Evolutionary conservation across 2,329 filamentous ascomycete species (phyloP).

Genomic region (Penicillium sp.): DNA sequence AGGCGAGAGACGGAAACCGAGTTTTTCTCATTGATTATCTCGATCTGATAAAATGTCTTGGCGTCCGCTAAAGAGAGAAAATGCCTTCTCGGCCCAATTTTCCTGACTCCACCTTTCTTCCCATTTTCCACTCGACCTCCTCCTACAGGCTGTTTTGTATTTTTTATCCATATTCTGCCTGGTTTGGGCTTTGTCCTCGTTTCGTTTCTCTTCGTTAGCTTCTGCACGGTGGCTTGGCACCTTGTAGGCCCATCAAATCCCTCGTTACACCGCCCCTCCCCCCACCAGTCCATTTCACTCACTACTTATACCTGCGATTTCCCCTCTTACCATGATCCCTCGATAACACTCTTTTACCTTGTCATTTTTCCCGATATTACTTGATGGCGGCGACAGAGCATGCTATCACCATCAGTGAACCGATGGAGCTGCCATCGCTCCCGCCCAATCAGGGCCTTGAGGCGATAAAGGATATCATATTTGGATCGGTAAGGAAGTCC

Average conservation of each 20-base stretch:
- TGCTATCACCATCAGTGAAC: constrained; percentile 41
- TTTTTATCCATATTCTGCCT: background rate
- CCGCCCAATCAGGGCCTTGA: constrained; percentile 57
- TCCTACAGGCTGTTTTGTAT: constrained; percentile 2
- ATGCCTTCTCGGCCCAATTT: constrained; percentile 11
- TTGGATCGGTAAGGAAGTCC: constrained; percentile 69
- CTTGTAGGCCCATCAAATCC: constrained; percentile 18
- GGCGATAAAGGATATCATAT: constrained; percentile 80
- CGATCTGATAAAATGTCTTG: constrained; percentile 47
- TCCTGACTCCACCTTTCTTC: constrained; percentile 12
- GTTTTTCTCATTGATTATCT: constrained; percentile 34
- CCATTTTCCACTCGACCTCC: background rate
- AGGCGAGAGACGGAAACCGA: constrained; percentile 4
- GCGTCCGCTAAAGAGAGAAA: constrained; percentile 19
- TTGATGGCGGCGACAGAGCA: constrained; percentile 44
- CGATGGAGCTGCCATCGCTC: constrained; percentile 43
- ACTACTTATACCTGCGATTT: constrained; percentile 2
- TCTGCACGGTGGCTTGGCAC: constrained; percentile 16
- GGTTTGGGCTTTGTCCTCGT: background rate
- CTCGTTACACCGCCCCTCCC: constrained; percentile 19
- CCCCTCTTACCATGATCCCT: constrained; percentile 18
- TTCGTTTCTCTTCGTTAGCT: constrained; percentile 5
- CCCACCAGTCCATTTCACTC: constrained; percentile 1
- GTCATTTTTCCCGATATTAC: constrained; percentile 16
- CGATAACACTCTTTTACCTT: constrained; percentile 22